Percentiles rank a stretch among this genome's conserved stretches.
phyloP scores from a whole-genome alignment of 495 filamentous ascomycete genomes.

The Daldinia loculata region DNA sequence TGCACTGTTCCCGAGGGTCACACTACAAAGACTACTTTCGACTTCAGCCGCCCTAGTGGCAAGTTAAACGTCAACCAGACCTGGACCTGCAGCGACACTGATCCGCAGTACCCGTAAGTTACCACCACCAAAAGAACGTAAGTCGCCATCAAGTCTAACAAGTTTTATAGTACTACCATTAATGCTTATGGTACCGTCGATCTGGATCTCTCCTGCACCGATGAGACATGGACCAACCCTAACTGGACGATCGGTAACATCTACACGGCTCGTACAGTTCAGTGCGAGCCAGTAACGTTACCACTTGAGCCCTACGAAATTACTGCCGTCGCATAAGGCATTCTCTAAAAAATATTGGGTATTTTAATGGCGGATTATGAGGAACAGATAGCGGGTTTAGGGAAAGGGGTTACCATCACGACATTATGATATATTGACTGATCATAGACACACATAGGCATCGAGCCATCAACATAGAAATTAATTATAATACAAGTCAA shows the following conservation, averaged over 20 bases:
- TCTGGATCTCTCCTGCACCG: conserved; percentile 49
- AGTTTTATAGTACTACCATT: conserved; percentile 47
- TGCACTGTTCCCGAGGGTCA: conserved; percentile 44
- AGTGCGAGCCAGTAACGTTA: conserved; percentile 45
- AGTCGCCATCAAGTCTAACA: conserved; percentile 11
- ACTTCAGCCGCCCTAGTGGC: conserved; percentile 46
- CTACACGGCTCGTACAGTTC: conserved; percentile 50
- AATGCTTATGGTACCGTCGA: conserved; percentile 46
- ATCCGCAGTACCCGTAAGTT: conserved; percentile 52
- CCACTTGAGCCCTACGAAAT: conserved; percentile 46
- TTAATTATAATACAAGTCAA: conserved; percentile 33
- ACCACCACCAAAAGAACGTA: neutral
- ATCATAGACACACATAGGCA: conserved; percentile 21
- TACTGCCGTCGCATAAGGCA: conserved; percentile 47
- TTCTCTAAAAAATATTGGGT: neutral
- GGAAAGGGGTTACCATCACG: conserved; percentile 18
- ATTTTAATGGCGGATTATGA: conserved; percentile 1
- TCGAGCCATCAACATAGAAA: conserved; percentile 18
- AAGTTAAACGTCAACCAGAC: conserved; percentile 53
- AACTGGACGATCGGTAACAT: conserved; percentile 54
- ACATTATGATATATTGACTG: conserved; percentile 24
- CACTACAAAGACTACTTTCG: conserved; percentile 45
- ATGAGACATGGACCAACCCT: conserved; percentile 49
- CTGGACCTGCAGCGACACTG: conserved; percentile 52
- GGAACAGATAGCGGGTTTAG: conserved; percentile 1